Evolutionary conservation across 345 rosid genomes (phyloP), one percentile per base, ranked within the genome.

Genomic region (Limnanthes douglasii): DNA sequence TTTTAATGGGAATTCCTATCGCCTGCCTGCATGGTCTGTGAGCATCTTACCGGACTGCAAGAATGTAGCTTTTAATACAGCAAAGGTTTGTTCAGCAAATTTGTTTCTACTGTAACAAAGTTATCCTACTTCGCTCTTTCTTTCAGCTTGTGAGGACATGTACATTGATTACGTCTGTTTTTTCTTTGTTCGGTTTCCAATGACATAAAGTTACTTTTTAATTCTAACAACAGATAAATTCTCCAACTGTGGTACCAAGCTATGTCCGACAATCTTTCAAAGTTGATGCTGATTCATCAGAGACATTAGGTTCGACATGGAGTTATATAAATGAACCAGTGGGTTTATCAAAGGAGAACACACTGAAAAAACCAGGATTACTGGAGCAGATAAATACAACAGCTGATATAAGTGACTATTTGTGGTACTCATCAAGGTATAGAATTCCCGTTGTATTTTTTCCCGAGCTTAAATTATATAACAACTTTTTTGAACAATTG

Each of bases 41-140:
- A 88, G 95, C 75, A 79, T 88, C 64, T 66, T 88, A 34, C 97
- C 97, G 8, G 93, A 88, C 62, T 83, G 97, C 81, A 79, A 76
- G 49, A 88, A 61, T 29, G 95, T 76, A 4, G 97, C 48, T 27
- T 56, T 88, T 26, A 88, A 88, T 48, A 83, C 95, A 6, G 95
- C 97, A 31, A 83, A 88, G 97, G 97, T 88, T 20, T 35, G 69
- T 46, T 50, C 44, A 32, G 1, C 21, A 0, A 8, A 24, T 26
- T 26, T 33, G 20, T 15, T 17, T 21, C n/a, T 24, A 3, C 5
- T 9, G 5, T 33, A 24, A 16, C n/a, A n/a, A n/a, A n/a, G n/a
- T n/a, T n/a, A n/a, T n/a, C n/a, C n/a, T n/a, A n/a, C n/a, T n/a
- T n/a, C n/a, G n/a, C n/a, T n/a, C n/a, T n/a, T n/a, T n/a, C n/a